Conservation (phyloP, 1,139 yeast genomes). For the Komagataea norvegica region DNA sequence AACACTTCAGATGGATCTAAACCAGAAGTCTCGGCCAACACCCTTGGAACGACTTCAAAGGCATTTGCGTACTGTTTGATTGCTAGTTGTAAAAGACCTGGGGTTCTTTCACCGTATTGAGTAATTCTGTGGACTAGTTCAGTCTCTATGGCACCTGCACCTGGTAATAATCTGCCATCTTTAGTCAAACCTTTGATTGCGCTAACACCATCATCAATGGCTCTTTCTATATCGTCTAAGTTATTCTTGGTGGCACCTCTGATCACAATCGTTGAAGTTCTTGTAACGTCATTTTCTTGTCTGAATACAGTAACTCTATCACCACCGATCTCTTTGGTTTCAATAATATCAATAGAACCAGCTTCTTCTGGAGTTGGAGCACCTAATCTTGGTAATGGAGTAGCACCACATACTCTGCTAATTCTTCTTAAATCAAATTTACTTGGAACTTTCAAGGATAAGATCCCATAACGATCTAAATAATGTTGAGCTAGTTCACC, state of each 20-base stretch:
- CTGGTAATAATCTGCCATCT: slow-evolving; percentile 69
- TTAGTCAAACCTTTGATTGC: slow-evolving; percentile 85
- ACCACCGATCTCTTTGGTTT: slow-evolving; percentile 93
- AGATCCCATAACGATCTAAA: slow-evolving; percentile 77
- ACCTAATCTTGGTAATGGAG: slow-evolving; percentile 91
- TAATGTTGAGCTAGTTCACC: slow-evolving; percentile 94
- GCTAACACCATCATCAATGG: slow-evolving; percentile 94
- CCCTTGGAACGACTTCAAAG: slow-evolving; percentile 89
- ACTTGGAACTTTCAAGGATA: slow-evolving; percentile 85
- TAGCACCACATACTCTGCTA: slow-evolving; percentile 96
- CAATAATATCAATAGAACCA: slow-evolving; percentile 84
- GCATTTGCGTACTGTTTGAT: slow-evolving; percentile 93
- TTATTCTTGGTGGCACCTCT: slow-evolving; percentile 97
- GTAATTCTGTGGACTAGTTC: slow-evolving; percentile 79
- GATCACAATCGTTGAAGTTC: slow-evolving; percentile 87
- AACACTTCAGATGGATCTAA: slow-evolving; percentile 83
- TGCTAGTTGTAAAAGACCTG: slow-evolving; percentile 89
- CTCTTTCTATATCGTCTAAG: slow-evolving; percentile 92
- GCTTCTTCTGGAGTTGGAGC: slow-evolving; percentile 95
- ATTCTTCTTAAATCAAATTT: slow-evolving; percentile 92
- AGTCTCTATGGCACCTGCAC: slow-evolving; percentile 96
- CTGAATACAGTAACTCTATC: slow-evolving; percentile 93
- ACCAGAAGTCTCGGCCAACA: slow-evolving; percentile 93
- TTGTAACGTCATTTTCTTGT: slow-evolving; percentile 61
- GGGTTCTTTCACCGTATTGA: slow-evolving; percentile 85